Percentiles rank a stretch among this genome's conserved stretches.
Conservation (phyloP, 1,139 yeast genomes). For the Hemisphaericaspora xylanilytica region DNA sequence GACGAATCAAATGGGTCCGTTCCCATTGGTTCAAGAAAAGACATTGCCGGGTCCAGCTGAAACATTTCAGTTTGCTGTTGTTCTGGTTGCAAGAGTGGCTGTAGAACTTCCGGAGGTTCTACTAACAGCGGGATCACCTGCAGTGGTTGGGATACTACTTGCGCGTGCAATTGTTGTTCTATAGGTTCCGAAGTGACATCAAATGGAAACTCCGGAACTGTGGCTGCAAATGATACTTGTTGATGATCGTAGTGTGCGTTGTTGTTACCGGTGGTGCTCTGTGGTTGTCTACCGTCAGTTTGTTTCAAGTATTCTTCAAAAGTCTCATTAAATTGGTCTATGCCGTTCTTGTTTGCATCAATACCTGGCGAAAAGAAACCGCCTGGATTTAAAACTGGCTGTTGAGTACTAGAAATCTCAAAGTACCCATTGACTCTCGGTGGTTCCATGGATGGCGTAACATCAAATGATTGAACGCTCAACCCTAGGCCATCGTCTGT, state of each 20-base stretch:
- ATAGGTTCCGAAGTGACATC: background rate
- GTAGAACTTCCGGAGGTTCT: background rate
- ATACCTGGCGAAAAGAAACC: slow-evolving; percentile 16
- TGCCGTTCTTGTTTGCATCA: slow-evolving; percentile 7
- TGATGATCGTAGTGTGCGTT: background rate
- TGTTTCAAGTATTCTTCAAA: slow-evolving; percentile 15
- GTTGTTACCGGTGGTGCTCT: background rate
- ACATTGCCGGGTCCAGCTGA: background rate
- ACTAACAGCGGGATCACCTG: background rate
- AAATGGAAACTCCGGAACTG: slow-evolving; percentile 7
- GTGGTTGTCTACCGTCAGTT: background rate
- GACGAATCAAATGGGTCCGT: background rate
- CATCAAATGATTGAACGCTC: slow-evolving; percentile 13
- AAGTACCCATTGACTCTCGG: slow-evolving; percentile 40
- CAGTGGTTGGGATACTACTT: background rate
- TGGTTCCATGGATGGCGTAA: slow-evolving; percentile 45
- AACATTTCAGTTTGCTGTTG: background rate
- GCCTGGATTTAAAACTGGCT: slow-evolving; percentile 8
- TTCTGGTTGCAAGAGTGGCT: background rate
- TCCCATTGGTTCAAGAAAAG: background rate
- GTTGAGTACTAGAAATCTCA: slow-evolving; percentile 7
- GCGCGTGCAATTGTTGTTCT: slow-evolving; percentile 1
- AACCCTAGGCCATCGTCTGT: slow-evolving; percentile 6
- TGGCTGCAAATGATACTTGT: background rate
- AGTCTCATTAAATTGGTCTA: slow-evolving; percentile 14